Conservation (phyloP, 371 early-diverging fungal species). For the Funneliformis caledonium region DNA sequence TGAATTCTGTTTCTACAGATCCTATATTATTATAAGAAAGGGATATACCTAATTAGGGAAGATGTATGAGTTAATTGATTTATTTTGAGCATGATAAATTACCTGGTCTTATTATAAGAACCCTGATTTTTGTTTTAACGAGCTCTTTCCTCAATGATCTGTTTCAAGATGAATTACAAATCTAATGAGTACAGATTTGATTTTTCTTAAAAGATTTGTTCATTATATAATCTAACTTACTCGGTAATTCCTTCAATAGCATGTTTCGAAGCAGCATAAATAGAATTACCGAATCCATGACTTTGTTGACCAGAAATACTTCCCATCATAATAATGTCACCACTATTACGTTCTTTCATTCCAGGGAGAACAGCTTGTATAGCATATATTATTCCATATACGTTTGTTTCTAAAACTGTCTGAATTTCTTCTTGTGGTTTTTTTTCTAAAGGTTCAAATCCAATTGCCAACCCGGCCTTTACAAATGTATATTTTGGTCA, state of each 20-base stretch:
- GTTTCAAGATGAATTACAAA: slow-evolving; percentile 35
- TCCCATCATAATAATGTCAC: slow-evolving; percentile 84
- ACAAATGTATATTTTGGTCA: neutral
- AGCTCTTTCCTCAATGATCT: slow-evolving; percentile 82
- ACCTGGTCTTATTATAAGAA: slow-evolving; percentile 78
- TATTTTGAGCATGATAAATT: neutral
- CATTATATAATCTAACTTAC: neutral
- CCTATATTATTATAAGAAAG: neutral
- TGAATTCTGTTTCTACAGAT: slow-evolving; percentile 24
- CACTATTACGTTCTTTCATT: slow-evolving; percentile 77
- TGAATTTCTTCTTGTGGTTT: slow-evolving; percentile 71
- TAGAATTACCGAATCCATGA: slow-evolving; percentile 59
- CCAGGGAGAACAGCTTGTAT: slow-evolving; percentile 85
- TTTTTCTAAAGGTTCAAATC: slow-evolving; percentile 74
- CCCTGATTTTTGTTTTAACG: slow-evolving; percentile 75
- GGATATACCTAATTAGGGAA: no score
- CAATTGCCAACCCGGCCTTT: slow-evolving; percentile 74
- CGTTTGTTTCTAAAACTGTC: slow-evolving; percentile 88
- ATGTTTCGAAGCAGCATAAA: slow-evolving; percentile 92
- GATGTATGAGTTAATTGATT: neutral
- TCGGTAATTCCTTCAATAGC: slow-evolving; percentile 84
- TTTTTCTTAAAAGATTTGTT: neutral
- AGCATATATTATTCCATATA: slow-evolving; percentile 81
- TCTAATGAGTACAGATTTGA: no score
- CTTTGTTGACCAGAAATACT: slow-evolving; percentile 72